Evolutionary conservation across 805 yeast species (phyloP), one percentile per base, ranked within the genome.

Genomic region (Barnettozyma sp.): DNA sequence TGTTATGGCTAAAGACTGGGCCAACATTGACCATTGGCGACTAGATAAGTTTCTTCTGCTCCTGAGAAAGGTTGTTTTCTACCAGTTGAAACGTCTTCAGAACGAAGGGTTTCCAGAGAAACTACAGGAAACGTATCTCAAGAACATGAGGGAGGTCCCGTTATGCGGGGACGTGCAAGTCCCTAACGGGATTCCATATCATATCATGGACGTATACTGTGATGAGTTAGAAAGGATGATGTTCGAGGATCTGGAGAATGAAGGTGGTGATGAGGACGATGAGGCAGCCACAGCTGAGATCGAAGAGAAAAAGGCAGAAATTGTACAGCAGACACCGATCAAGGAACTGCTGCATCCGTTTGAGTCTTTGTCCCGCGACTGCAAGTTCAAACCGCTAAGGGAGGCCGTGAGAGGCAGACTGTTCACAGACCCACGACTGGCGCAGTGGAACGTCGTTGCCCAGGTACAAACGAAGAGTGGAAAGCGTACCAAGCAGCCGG

Each of bases 21-120:
- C 75, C 35, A 66, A 68, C 7, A 71, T 92, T 36, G 97, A 90
- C 60, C 80, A 82, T 39, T 68, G 67, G 74, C 76, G 98, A 62
- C 56, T 88, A 36, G 96, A 92, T 60, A 92, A 92, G 62, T 92
- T 71, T 59, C 75, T 83, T 48, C 60, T 88, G 60, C 64, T 92
- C 47, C 71, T 88, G 44, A 78, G 98, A 67, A 70, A 87, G 51
- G 82, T 78, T 7, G 59, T 85, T 18, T 73, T 76, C 43, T 80
- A 76, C 49, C 76, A 73, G 46, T 65, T 92, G 46, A 67, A 64
- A 45, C 71, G 77, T 46, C 61, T 88, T 24, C 56, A 65, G 34
- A 41, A 49, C 3, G 66, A 72, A 38, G 55, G 68, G 2, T 87
- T 90, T 86, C 66, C 72, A 38, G 58, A 49, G 7, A 50, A 58